Base-by-base conservation (phyloP, 2,329 filamentous ascomycete species). In the Monosporascus sp. region DNA sequence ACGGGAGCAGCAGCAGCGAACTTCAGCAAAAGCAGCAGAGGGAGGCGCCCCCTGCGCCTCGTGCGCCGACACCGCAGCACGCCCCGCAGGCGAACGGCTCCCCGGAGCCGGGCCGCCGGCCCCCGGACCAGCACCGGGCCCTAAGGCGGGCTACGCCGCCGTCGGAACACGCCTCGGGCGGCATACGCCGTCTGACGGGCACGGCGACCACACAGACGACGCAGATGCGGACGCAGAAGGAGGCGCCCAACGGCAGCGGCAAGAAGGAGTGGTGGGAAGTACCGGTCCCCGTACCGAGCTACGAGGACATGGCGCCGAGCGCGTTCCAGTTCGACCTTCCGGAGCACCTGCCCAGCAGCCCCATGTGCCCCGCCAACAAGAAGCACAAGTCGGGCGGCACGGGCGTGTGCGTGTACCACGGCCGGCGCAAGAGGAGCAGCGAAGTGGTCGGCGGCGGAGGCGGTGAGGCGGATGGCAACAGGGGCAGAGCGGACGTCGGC, bases 321-420 rank as follows among this genome's bases (percentile, higher is more conserved):
- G 49, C 54, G 5, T 81, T 81, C 52, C 66, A 74, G 47, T 79
- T 81, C 53, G 70, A 79, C 47, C 56, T 80, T 11, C 75, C 77
- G 2, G 75, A 80, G 55, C 78, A 81, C 55, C 64, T 78, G 7
- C 75, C 77, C 34, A 74, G 56, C 52, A 80, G 77, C 58, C 77
- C 77, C 17, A 71, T 79, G 67, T 81, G 78, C 51, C 78, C 78
- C 2, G 65, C 76, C 8, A 78, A 80, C 60, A 63, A 64, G 44
- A 73, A 68, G 41, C 72, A 78, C 51, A 61, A 61, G 50, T 72
- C 71, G 15, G 69, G 72, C n/a, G 76, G 77, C 5, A 73, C 68
- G 6, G 77, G 75, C 0, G 54, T 80, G 3, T 81, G 78, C 51
- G 76, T 81, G 2, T 78, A 77, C 56, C 76, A 79, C 48, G 76